phyloP scores from a whole-genome alignment of 192 early-diverging fungal species.

The Entomortierella beljakovae region DNA sequence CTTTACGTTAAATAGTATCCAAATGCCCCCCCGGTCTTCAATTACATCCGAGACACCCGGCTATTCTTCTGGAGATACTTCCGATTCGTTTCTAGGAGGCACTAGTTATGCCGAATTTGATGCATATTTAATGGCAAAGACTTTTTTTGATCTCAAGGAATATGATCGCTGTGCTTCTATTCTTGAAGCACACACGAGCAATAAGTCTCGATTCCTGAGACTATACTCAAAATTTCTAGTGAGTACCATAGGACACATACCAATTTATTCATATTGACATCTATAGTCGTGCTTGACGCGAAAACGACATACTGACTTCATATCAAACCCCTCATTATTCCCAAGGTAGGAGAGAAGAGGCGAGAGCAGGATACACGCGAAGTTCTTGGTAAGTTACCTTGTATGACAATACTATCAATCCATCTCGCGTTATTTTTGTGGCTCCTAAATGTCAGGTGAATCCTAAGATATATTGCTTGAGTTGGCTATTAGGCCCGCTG shows the following conservation, averaged over 20 bases:
- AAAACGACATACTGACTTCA: no score
- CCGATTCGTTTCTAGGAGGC: slow-evolving; percentile 2
- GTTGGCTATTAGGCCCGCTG: slow-evolving; percentile 44
- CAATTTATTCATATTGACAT: not conserved
- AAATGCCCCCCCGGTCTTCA: not conserved
- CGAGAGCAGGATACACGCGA: slow-evolving; percentile 69
- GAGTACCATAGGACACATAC: slow-evolving; percentile 17
- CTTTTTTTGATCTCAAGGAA: slow-evolving; percentile 80
- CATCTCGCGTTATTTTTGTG: no score
- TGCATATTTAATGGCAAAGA: slow-evolving; percentile 71
- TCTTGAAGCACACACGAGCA: slow-evolving; percentile 60
- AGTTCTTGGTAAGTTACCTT: slow-evolving; percentile 61
- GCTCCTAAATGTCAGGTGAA: no score
- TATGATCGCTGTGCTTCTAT: slow-evolving; percentile 71
- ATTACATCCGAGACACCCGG: not conserved
- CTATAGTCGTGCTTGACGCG: not conserved
- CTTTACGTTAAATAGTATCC: no score
- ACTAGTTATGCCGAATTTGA: slow-evolving; percentile 55
- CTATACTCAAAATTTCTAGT: slow-evolving; percentile 84
- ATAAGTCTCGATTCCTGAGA: slow-evolving; percentile 76
- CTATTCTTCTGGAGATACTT: slow-evolving; percentile 2
- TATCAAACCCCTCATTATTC: no score
- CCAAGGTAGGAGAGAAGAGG: slow-evolving; percentile 71
- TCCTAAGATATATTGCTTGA: not conserved
- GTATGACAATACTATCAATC: no score